A percentile compares a stretch with the other conserved stretches of the same genome.
Conservation (phyloP, 352 stramenopile species). For the Pythium aristosporum region DNA sequence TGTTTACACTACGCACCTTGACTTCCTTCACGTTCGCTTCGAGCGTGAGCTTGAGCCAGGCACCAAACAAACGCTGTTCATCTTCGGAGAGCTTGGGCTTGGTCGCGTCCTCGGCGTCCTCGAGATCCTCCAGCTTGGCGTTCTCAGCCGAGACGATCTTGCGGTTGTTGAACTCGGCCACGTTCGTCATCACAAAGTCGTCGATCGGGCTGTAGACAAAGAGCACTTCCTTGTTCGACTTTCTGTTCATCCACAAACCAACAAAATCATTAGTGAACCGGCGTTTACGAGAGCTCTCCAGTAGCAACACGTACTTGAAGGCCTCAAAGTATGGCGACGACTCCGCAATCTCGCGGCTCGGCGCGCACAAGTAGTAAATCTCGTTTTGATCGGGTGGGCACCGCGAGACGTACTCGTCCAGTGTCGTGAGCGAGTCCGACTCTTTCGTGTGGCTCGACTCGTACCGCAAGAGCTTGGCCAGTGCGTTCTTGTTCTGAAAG, state of each 20-base stretch:
- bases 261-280: not conserved
- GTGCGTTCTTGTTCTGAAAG: conserved; percentile 83
- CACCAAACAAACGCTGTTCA: conserved; percentile 88
- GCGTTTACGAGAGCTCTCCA: too few relatives aligned
- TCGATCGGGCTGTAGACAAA: conserved; percentile 99
- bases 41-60: conserved; percentile 92
- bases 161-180: conserved; percentile 95
- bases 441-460: conserved; percentile 93
- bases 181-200: conserved; percentile 99
- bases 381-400: conserved; percentile 96
- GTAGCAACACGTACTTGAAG: conserved; percentile 90
- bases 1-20: conserved; percentile 38
- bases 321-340: conserved; percentile 98
- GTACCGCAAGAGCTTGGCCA: conserved; percentile 98
- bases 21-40: conserved; percentile 90
- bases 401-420: conserved; percentile 99
- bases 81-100: conserved; percentile 78
- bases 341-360: conserved; percentile 93
- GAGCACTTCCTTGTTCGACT: conserved; percentile 94
- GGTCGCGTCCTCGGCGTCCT: conserved; percentile 47
- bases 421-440: conserved; percentile 89
- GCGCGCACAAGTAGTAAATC: conserved; percentile 99
- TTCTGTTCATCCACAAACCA: conserved; percentile 35
- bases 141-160: conserved; percentile 96
- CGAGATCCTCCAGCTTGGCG: conserved; percentile 94